phyloP scores from a whole-genome alignment of 2,329 filamentous ascomycete species.

The Colletotrichum sp. region DNA sequence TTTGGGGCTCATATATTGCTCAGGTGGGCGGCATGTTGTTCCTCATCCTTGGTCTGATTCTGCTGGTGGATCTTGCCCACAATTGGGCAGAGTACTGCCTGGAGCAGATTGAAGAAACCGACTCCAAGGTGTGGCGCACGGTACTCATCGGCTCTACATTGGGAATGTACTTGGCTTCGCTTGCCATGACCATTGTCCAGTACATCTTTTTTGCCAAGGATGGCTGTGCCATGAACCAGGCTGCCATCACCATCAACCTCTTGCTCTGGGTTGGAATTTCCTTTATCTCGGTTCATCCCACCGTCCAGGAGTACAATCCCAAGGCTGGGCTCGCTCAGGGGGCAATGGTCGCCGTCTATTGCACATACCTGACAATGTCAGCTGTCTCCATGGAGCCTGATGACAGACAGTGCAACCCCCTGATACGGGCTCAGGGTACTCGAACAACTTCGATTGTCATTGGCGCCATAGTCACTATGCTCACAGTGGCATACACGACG shows the following conservation, averaged over 20 bases:
- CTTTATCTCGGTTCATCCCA: conserved; percentile 85
- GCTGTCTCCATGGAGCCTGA: conserved; percentile 99
- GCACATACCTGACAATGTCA: conserved; percentile 97
- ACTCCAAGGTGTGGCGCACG: conserved; percentile 83
- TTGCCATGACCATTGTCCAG: conserved; percentile 95
- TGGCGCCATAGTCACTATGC: conserved; percentile 93
- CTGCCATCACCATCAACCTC: conserved; percentile 93
- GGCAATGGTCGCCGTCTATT: conserved; percentile 96
- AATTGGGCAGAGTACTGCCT: conserved; percentile 98
- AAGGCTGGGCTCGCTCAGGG: conserved; percentile 96
- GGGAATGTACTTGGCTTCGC: conserved; percentile 88
- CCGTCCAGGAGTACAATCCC: conserved; percentile 88
- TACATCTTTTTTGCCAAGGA: conserved; percentile 91
- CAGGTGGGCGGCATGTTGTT: conserved; percentile 91
- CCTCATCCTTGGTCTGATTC: conserved; percentile 87
- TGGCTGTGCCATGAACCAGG: conserved; percentile 94
- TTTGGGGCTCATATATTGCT: conserved; percentile 95
- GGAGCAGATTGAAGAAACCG: conserved; percentile 87
- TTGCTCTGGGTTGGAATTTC: conserved; percentile 83
- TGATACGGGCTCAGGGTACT: conserved; percentile 84
- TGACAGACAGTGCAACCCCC: conserved; percentile 89
- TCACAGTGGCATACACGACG: conserved; percentile 97
- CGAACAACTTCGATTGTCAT: conserved; percentile 90
- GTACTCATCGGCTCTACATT: conserved; percentile 91
- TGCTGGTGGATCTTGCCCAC: conserved; percentile 94